Conservation (phyloP, 352 stramenopile genomes). For the Globisporangium parvum region DNA sequence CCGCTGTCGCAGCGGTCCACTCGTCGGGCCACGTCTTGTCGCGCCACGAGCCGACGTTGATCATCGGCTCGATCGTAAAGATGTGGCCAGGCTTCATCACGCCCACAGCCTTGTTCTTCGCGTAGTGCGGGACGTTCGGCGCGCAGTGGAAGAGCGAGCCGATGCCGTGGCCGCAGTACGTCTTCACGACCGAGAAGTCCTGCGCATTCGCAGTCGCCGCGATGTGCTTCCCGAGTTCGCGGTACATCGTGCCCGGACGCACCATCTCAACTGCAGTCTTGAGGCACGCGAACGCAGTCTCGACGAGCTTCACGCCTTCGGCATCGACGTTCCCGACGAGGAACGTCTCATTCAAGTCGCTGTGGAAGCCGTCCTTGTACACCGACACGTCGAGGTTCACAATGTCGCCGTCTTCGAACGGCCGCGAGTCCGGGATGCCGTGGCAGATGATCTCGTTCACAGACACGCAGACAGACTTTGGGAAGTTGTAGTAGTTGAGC, state of each 20-base stretch:
- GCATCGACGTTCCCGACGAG: slow-evolving; percentile 95
- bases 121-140: slow-evolving; percentile 97
- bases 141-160: slow-evolving; percentile 95
- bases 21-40: slow-evolving; percentile 95
- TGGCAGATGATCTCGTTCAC: slow-evolving; percentile 97
- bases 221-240: slow-evolving; percentile 94
- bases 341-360: slow-evolving; percentile 98
- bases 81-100: slow-evolving; percentile 97
- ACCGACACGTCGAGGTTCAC: slow-evolving; percentile 98
- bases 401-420: slow-evolving; percentile 95
- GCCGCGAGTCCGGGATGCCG: slow-evolving; percentile 95
- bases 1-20: slow-evolving; percentile 96
- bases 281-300: slow-evolving; percentile 95
- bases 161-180: slow-evolving; percentile 98
- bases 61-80: slow-evolving; percentile 99
- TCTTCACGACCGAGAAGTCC: slow-evolving; percentile 93
- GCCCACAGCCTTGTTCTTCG: slow-evolving; percentile 97
- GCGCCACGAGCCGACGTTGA: slow-evolving; percentile 94
- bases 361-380: slow-evolving; percentile 97
- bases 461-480: slow-evolving; percentile 88
- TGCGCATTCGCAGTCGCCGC: slow-evolving; percentile 77
- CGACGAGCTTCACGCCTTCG: slow-evolving; percentile 87
- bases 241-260: slow-evolving; percentile 94
- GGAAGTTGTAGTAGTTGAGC: slow-evolving; percentile 98
- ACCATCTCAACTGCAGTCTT: slow-evolving; percentile 81